Evolutionary conservation across 192 early-diverging fungal species (phyloP).

Genomic region (Mortierella alpina): DNA sequence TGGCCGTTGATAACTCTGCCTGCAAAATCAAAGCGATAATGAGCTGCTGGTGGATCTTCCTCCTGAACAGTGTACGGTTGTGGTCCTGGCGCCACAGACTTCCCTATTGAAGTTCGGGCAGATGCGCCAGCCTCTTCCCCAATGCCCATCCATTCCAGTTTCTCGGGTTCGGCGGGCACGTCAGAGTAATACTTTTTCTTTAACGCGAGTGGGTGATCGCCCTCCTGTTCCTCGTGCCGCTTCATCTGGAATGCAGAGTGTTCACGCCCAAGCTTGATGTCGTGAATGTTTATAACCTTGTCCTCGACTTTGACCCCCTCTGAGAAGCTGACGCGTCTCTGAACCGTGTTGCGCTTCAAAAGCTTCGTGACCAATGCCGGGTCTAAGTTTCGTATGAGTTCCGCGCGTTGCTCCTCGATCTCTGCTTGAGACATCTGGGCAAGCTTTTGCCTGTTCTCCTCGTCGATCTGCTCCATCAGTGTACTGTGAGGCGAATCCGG

Average conservation of each 20-base stretch:
- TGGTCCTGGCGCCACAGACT: conserved; percentile 59
- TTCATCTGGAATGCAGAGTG: conserved; percentile 30
- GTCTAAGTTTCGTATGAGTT: conserved; percentile 73
- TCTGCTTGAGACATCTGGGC: conserved; percentile 77
- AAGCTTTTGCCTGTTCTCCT: conserved; percentile 62
- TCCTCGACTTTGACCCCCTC: conserved; percentile 36
- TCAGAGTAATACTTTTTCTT: conserved; percentile 66
- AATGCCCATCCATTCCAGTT: conserved; percentile 75
- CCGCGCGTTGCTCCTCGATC: conserved; percentile 72
- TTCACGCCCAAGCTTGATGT: conserved; percentile 16
- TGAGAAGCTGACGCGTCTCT: conserved; percentile 46
- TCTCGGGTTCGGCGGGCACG: conserved; percentile 68
- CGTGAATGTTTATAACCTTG: conserved; percentile 33
- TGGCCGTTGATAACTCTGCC: conserved; percentile 71
- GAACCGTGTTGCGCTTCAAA: conserved; percentile 47
- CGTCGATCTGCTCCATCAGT: conserved; percentile 62
- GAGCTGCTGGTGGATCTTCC: conserved; percentile 59
- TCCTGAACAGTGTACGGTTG: conserved; percentile 60
- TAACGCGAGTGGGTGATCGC: conserved; percentile 57
- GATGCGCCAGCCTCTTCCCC: conserved; percentile 25
- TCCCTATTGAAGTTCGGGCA: conserved; percentile 38
- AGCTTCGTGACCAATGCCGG: conserved; percentile 74
- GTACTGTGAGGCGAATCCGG: conserved; percentile 32
- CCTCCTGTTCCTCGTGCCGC: conserved; percentile 43
- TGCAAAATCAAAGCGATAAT: conserved; percentile 83